These are phyloP conservation scores for Solanum piurae DNA, from an alignment of 257 asterid genomes.

Conservation along the genomic window DNA sequence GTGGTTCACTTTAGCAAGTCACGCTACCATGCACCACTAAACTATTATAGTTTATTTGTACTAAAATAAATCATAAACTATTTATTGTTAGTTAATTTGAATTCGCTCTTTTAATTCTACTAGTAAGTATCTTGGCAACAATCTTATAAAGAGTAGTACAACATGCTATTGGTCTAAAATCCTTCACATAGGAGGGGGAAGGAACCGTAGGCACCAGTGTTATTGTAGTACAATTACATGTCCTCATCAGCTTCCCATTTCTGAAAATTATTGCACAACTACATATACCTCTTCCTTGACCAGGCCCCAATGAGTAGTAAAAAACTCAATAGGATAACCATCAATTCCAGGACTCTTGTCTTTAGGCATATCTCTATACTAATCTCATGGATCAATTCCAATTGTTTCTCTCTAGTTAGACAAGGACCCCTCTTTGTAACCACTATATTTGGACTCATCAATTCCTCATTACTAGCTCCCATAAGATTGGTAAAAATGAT, in stretches of 20 bases:
- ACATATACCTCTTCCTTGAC: neutral
- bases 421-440: no score
- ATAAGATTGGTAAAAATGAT: no score
- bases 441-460: no score
- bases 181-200: neutral
- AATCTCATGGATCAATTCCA: neutral
- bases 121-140: neutral
- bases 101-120: neutral
- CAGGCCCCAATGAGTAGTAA: neutral
- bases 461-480: neutral
- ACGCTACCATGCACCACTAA: neutral
- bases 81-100: no score
- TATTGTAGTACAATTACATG: neutral
- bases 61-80: no score
- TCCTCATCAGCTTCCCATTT: neutral
- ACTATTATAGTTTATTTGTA: no score
- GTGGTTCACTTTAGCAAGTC: neutral
- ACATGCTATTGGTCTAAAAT: neutral
- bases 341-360: neutral
- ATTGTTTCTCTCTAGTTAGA: no score
- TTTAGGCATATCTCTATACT: neutral
- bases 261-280: neutral
- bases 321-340: neutral
- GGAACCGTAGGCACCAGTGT: neutral
- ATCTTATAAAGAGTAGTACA: neutral